Conservation (phyloP, 2,329 filamentous ascomycete genomes). For the Fusarium sp. region DNA sequence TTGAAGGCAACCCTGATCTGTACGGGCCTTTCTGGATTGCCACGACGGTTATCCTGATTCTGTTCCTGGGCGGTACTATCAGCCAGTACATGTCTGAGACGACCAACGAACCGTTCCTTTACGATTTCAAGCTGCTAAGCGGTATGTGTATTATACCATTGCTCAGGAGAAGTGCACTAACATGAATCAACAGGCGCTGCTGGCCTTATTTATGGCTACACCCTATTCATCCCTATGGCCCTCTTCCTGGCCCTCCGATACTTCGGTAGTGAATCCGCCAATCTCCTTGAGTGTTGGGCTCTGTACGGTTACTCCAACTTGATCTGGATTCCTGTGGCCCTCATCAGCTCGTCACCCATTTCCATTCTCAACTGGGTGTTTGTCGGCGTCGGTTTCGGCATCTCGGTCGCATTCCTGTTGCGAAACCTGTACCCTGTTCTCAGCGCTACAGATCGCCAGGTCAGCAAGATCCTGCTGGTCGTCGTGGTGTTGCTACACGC, state of each 20-base stretch:
- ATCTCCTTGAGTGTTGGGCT: slow-evolving; percentile 94
- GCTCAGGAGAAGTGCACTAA: slow-evolving; percentile 16
- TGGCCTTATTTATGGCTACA: slow-evolving; percentile 96
- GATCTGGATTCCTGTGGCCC: slow-evolving; percentile 95
- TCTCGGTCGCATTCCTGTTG: slow-evolving; percentile 86
- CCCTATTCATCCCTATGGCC: slow-evolving; percentile 83
- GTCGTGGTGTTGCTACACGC: slow-evolving; percentile 88
- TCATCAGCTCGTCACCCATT: slow-evolving; percentile 90
- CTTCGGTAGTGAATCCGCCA: slow-evolving; percentile 94
- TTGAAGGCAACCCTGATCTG: slow-evolving; percentile 95
- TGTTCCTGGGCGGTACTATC: slow-evolving; percentile 96
- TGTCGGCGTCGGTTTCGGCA: slow-evolving; percentile 85
- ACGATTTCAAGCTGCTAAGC: slow-evolving; percentile 90
- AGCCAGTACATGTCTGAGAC: slow-evolving; percentile 85
- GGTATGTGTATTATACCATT: slow-evolving; percentile 64
- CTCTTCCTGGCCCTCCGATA: slow-evolving; percentile 92
- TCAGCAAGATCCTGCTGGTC: slow-evolving; percentile 87
- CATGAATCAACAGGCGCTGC: slow-evolving; percentile 73
- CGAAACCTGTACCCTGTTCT: slow-evolving; percentile 92
- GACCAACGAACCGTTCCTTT: slow-evolving; percentile 81
- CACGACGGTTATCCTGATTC: slow-evolving; percentile 93
- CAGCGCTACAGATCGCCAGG: slow-evolving; percentile 91
- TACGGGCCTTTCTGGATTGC: slow-evolving; percentile 99
- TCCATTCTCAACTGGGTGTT: slow-evolving; percentile 93
- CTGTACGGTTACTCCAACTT: slow-evolving; percentile 97